A percentile compares a stretch with the other conserved stretches of the same genome.
phyloP scores from a whole-genome alignment of 2,329 filamentous ascomycete genomes.

The Curvularia eragrostidis region DNA sequence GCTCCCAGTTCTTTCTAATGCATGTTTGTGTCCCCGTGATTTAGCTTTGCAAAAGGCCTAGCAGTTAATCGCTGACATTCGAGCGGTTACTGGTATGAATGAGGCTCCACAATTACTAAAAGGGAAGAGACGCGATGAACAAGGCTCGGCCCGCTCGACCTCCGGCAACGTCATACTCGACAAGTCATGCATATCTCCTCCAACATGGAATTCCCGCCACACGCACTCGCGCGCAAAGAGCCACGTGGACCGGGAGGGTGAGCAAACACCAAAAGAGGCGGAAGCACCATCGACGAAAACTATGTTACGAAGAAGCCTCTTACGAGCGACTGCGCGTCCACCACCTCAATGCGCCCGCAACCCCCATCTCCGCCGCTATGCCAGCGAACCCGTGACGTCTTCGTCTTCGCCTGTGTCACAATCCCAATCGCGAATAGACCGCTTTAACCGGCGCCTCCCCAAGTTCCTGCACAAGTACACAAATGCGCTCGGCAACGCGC shows the following conservation, averaged over 20 bases:
- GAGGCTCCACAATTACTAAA: constrained; percentile 4
- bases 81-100: constrained; percentile 11
- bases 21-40: neutral
- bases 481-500: constrained; percentile 73
- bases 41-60: constrained; percentile 3
- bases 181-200: neutral
- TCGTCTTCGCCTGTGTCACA: constrained; percentile 24
- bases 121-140: constrained; percentile 2
- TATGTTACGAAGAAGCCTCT: constrained; percentile 23
- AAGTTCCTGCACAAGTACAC: constrained; percentile 73
- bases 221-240: neutral
- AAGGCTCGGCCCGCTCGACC: constrained; percentile 13
- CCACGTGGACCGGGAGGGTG: constrained; percentile 6
- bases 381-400: constrained; percentile 24
- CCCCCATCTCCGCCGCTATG: constrained; percentile 25
- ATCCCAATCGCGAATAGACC: constrained; percentile 43
- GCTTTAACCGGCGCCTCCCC: constrained; percentile 59
- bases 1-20: neutral
- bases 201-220: constrained; percentile 6
- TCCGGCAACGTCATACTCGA: constrained; percentile 16
- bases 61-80: constrained; percentile 18
- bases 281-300: neutral
- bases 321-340: constrained; percentile 5
- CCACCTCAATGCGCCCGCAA: constrained; percentile 6
- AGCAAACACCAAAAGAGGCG: constrained; percentile 9